phyloP scores from a whole-genome alignment of 2,329 filamentous ascomycete genomes.

The Exophiala dermatitidis region DNA sequence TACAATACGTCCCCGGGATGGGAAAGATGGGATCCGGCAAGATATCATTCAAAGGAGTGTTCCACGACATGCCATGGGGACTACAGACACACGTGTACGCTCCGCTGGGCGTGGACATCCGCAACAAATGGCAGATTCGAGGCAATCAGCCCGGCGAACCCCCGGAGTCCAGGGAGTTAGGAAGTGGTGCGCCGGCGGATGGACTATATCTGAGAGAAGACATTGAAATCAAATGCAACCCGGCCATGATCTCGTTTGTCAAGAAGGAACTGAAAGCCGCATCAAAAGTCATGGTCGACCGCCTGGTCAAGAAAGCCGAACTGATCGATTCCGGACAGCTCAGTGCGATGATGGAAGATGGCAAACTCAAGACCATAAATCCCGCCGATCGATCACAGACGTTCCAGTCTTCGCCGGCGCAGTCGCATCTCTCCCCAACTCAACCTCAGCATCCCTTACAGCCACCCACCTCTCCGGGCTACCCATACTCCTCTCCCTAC shows the following conservation, averaged over 20 bases:
- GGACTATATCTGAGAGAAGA: conserved; percentile 79
- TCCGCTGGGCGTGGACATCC: conserved; percentile 71
- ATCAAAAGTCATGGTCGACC: conserved; percentile 62
- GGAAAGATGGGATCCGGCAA: conserved; percentile 43
- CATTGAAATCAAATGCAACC: conserved; percentile 72
- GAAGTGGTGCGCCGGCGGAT: conserved; percentile 55
- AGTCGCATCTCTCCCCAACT: conserved; percentile 13
- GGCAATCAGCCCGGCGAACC: conserved; percentile 67
- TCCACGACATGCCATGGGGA: conserved; percentile 65
- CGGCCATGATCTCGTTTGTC: conserved; percentile 68
- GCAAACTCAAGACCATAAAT: conserved; percentile 23
- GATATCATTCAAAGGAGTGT: conserved; percentile 71
- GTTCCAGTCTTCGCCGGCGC: conserved; percentile 12
- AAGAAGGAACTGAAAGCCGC: conserved; percentile 75
- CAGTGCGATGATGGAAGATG: conserved; percentile 26
- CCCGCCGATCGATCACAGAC: conserved; percentile 20
- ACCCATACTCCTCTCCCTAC: conserved; percentile 12
- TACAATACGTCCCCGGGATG: conserved; percentile 63
- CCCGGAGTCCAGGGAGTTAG: conserved; percentile 57
- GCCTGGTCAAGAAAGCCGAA: conserved; percentile 49
- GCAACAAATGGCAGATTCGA: conserved; percentile 69
- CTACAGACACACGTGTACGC: conserved; percentile 79
- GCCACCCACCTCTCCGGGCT: conserved; percentile 5
- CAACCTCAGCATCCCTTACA: conserved; percentile 4
- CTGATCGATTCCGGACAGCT: conserved; percentile 31